Conservation (phyloP, 1,284 basidiomycete genomes). For the Rhodotorula sp. region DNA sequence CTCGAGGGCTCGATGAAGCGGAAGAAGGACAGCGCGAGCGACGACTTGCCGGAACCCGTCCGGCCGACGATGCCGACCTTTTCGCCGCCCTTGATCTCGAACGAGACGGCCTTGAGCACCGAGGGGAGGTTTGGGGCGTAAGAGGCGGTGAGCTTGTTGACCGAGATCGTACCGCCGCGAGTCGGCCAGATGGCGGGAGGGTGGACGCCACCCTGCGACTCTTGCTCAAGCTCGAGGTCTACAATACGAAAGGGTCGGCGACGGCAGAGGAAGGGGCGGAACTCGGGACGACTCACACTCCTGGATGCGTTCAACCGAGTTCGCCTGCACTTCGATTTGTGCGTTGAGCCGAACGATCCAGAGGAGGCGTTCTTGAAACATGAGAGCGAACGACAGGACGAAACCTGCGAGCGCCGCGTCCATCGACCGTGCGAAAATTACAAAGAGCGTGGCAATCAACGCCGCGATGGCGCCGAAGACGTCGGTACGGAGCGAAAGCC, state of each 20-base stretch:
- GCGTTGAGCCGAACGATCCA: conserved; percentile 55
- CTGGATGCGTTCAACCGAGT: conserved; percentile 54
- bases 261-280: background rate
- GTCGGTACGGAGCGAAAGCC: conserved; percentile 52
- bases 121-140: conserved; percentile 55
- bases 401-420: conserved; percentile 49
- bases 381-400: conserved; percentile 42
- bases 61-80: conserved; percentile 57
- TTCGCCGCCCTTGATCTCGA: conserved; percentile 51
- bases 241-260: background rate
- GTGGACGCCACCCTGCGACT: conserved; percentile 51
- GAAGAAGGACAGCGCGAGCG: conserved; percentile 54
- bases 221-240: conserved; percentile 53
- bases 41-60: conserved; percentile 51
- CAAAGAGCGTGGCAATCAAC: conserved; percentile 51
- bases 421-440: conserved; percentile 48
- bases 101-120: conserved; percentile 54
- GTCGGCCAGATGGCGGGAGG: conserved; percentile 56
- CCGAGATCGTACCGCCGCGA: conserved; percentile 50
- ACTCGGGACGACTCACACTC: conserved; percentile 48
- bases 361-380: conserved; percentile 52
- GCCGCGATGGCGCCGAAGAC: conserved; percentile 53
- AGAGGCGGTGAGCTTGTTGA: conserved; percentile 52
- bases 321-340: conserved; percentile 53
- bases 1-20: conserved; percentile 52